phyloP scores from a whole-genome alignment of 306 rosid species.

The Trifolium subterraneum region DNA sequence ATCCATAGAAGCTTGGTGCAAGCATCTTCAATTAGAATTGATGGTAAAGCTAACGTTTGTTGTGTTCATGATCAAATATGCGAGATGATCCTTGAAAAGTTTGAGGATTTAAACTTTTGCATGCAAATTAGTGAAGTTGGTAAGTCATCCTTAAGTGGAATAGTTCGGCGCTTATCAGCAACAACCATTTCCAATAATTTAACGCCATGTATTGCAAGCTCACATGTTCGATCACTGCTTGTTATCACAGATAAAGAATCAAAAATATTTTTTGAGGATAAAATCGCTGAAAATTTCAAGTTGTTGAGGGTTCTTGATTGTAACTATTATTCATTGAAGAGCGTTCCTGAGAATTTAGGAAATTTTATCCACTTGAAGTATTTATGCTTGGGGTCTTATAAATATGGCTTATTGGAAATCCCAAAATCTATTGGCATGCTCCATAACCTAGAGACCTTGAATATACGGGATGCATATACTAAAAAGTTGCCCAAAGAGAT shows the following conservation, averaged over 20 bases:
- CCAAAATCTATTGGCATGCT: constrained; percentile 14
- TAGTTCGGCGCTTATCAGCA: neutral
- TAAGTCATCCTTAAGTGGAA: no score
- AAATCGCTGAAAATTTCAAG: neutral
- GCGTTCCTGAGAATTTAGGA: neutral
- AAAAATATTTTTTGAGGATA: neutral
- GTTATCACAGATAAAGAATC: neutral
- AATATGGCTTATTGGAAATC: neutral
- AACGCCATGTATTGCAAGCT: neutral
- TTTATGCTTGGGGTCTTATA: neutral
- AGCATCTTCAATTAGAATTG: no score
- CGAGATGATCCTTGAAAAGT: no score
- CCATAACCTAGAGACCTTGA: constrained; percentile 17
- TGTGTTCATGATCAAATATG: no score
- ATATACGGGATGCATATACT: no score
- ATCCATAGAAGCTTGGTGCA: no score
- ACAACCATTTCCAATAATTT: neutral
- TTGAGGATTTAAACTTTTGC: no score
- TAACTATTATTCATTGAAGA: neutral
- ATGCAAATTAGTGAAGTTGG: no score
- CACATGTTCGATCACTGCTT: neutral
- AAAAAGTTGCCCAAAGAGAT: constrained; percentile 31
- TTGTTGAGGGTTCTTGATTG: neutral
- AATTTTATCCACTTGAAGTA: neutral
- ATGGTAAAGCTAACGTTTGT: no score